phyloP scores from a whole-genome alignment of 192 early-diverging fungal species.

The Rhizoclosmatium globosum region DNA sequence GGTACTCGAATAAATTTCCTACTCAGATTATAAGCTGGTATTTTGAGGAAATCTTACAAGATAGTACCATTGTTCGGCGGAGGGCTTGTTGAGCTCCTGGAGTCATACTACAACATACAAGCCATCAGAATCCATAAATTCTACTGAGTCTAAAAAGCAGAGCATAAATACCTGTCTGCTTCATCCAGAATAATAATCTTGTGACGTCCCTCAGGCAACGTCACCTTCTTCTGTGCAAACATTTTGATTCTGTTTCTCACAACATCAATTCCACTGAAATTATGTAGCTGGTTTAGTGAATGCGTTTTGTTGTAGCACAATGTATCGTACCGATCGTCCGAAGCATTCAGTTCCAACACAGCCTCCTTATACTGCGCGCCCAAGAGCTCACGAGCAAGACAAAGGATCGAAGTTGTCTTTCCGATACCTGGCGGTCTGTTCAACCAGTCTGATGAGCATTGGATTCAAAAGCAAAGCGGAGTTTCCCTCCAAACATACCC shows the following conservation, averaged over 20 bases:
- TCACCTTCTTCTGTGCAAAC: constrained; percentile 99
- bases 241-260: constrained; percentile 97
- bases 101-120: constrained; percentile 79
- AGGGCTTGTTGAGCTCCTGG: constrained; percentile 96
- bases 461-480: neutral
- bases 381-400: constrained; percentile 89
- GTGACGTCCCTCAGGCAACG: constrained; percentile 79
- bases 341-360: constrained; percentile 97
- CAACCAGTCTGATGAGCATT: neutral
- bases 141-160: neutral
- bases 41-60: neutral
- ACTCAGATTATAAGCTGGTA: neutral
- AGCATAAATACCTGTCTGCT: constrained; percentile 75
- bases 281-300: neutral
- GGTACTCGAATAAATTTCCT: constrained; percentile 92
- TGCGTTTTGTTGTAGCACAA: neutral
- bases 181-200: constrained; percentile 92
- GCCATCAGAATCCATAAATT: neutral
- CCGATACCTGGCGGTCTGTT: constrained; percentile 93
- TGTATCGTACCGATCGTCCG: constrained; percentile 84
- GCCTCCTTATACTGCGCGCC: constrained; percentile 89
- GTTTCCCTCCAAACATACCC: constrained; percentile 33
- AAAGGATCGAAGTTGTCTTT: constrained; percentile 96
- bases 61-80: constrained; percentile 87
- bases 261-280: constrained; percentile 87